Conservation (phyloP, 2,329 filamentous ascomycete species). For the Xylariaceae sp. region DNA sequence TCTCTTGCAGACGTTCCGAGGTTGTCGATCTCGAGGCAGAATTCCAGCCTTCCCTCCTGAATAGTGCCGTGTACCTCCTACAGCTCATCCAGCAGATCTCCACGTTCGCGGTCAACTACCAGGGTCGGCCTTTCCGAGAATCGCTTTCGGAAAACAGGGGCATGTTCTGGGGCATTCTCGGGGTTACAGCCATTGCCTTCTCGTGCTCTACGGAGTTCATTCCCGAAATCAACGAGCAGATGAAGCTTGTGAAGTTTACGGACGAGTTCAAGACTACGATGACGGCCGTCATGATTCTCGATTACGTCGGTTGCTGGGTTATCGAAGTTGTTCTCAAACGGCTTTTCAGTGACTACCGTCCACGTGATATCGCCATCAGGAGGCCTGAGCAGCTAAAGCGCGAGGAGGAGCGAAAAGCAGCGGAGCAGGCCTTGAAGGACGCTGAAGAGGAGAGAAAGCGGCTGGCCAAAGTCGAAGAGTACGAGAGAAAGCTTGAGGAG, state of each 20-base stretch:
- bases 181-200: conserved; percentile 86
- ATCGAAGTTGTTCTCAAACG: conserved; percentile 83
- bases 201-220: conserved; percentile 92
- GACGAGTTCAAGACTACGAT: conserved; percentile 84
- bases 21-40: conserved; percentile 89
- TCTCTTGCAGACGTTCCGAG: conserved; percentile 38
- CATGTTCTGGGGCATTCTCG: conserved; percentile 96
- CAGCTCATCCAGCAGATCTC: conserved; percentile 99
- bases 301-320: conserved; percentile 80
- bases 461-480: conserved; percentile 51
- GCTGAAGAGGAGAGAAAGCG: conserved; percentile 48
- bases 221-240: conserved; percentile 88
- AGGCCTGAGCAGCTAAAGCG: conserved; percentile 78
- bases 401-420: conserved; percentile 64
- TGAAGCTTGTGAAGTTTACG: conserved; percentile 87
- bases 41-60: conserved; percentile 87
- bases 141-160: conserved; percentile 90
- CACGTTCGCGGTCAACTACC: conserved; percentile 99
- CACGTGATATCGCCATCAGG: conserved; percentile 86
- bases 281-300: conserved; percentile 76
- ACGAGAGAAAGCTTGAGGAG: conserved; percentile 54
- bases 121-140: conserved; percentile 95
- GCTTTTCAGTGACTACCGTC: conserved; percentile 83
- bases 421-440: conserved; percentile 45
- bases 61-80: conserved; percentile 93